These are phyloP conservation scores for Alectoria sarmentosa DNA, from an alignment of 495 filamentous ascomycete genomes.

Conservation along the genomic window DNA sequence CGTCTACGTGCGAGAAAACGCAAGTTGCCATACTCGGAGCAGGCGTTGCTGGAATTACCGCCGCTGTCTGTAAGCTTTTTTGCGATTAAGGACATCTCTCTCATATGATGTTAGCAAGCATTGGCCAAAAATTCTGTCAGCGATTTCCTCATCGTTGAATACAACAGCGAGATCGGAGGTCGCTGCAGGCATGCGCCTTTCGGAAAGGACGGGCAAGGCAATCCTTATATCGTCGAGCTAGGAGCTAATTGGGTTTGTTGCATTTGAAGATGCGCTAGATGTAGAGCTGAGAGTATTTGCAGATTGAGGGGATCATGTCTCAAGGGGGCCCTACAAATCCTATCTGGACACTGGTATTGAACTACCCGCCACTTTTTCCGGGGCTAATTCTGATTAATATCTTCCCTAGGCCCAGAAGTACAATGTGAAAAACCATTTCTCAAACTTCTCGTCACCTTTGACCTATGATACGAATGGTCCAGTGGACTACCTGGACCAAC, in stretches of 20 bases:
- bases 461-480: slow-evolving; percentile 54
- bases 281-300: slow-evolving; percentile 65
- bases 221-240: slow-evolving; percentile 52
- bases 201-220: no score
- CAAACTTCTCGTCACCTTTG: slow-evolving; percentile 53
- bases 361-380: neutral
- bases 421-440: slow-evolving; percentile 43
- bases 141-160: slow-evolving; percentile 67
- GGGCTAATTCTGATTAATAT: neutral
- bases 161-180: slow-evolving; percentile 58
- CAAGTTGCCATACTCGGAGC: slow-evolving; percentile 44
- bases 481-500: slow-evolving; percentile 42
- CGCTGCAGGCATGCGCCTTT: no score
- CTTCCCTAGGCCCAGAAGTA: neutral
- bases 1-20: slow-evolving; percentile 37
- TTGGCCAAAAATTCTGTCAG: slow-evolving; percentile 55
- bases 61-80: slow-evolving; percentile 46
- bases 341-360: slow-evolving; percentile 53
- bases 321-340: slow-evolving; percentile 61
- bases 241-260: slow-evolving; percentile 59
- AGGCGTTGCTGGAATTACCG: slow-evolving; percentile 62
- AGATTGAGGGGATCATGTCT: no score
- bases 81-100: slow-evolving; percentile 40
- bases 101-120: no score
- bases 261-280: slow-evolving; percentile 31